Evolutionary conservation across 345 rosid species (phyloP).

Genomic region (Lumnitzera littorea): DNA sequence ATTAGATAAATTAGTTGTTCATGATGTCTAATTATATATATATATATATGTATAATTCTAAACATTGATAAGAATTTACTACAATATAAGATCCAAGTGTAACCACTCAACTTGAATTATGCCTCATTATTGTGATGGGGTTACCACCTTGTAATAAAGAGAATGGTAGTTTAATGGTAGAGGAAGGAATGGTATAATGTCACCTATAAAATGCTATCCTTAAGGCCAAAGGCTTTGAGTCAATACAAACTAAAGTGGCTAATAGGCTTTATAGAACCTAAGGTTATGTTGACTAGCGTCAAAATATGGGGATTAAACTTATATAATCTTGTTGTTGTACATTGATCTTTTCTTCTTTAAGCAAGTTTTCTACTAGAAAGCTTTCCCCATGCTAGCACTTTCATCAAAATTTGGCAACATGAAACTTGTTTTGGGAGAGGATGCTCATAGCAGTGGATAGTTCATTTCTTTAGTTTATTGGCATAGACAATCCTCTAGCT

Average conservation of each 20-base stretch:
- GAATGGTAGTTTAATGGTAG: too few relatives aligned
- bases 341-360: conserved; percentile 4
- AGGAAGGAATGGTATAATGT: too few relatives aligned
- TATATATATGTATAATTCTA: too few relatives aligned
- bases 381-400: conserved; percentile 93
- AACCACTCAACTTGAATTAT: too few relatives aligned
- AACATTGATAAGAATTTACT: too few relatives aligned
- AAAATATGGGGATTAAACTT: not conserved
- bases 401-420: conserved; percentile 58
- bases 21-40: too few relatives aligned
- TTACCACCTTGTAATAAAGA: too few relatives aligned
- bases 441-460: conserved; percentile 50
- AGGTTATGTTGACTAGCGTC: not conserved
- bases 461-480: conserved; percentile 84
- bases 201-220: too few relatives aligned
- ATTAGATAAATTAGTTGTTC: too few relatives aligned
- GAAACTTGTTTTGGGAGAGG: conserved; percentile 55
- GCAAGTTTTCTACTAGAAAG: conserved; percentile 91
- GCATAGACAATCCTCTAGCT: conserved; percentile 69
- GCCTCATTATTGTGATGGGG: too few relatives aligned
- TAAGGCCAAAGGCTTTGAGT: conserved; percentile 51
- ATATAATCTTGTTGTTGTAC: too few relatives aligned
- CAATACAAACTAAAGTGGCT: conserved; percentile 72
- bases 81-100: too few relatives aligned
- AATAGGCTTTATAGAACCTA: conserved; percentile 79